Conservation (phyloP, 768 basidiomycete species). For the Tubosaeta sp. region DNA sequence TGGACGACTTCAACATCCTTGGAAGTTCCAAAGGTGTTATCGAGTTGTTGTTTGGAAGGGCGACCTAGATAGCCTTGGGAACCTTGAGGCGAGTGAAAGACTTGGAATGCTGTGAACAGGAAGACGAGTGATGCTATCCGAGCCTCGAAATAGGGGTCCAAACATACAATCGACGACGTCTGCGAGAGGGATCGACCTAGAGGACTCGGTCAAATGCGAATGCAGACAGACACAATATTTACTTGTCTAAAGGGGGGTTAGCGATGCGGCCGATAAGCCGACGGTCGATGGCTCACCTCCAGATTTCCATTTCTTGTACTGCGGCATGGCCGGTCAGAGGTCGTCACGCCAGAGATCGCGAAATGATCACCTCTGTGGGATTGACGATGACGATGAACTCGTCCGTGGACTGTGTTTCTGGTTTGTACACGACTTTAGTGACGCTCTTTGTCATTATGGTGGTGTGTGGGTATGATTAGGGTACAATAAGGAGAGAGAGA, state of each 20-base stretch:
- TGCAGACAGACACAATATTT: slow-evolving; percentile 26
- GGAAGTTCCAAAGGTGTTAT: slow-evolving; percentile 60
- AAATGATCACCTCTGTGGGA: slow-evolving; percentile 49
- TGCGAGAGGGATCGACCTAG: slow-evolving; percentile 64
- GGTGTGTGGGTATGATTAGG: slow-evolving; percentile 11
- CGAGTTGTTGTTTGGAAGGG: slow-evolving; percentile 82
- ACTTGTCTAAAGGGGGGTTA: slow-evolving; percentile 55
- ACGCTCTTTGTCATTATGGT: slow-evolving; percentile 42
- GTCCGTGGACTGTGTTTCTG: slow-evolving; percentile 64
- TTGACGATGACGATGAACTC: slow-evolving; percentile 73
- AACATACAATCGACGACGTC: slow-evolving; percentile 77
- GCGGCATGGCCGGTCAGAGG: slow-evolving; percentile 8
- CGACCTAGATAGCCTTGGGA: slow-evolving; percentile 70
- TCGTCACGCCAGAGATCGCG: neutral
- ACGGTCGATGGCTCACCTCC: slow-evolving; percentile 53
- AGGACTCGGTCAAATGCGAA: slow-evolving; percentile 9
- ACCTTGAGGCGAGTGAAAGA: slow-evolving; percentile 72
- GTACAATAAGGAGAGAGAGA: slow-evolving; percentile 6
- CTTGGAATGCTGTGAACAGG: slow-evolving; percentile 52
- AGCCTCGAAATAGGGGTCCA: neutral
- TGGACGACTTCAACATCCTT: slow-evolving; percentile 63
- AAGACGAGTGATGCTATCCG: neutral
- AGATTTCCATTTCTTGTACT: slow-evolving; percentile 77
- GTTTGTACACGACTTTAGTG: slow-evolving; percentile 77
- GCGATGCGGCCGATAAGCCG: slow-evolving; percentile 9